Conservation (phyloP, 176 grass and related monocot genomes). For the Bromus sterilis region DNA sequence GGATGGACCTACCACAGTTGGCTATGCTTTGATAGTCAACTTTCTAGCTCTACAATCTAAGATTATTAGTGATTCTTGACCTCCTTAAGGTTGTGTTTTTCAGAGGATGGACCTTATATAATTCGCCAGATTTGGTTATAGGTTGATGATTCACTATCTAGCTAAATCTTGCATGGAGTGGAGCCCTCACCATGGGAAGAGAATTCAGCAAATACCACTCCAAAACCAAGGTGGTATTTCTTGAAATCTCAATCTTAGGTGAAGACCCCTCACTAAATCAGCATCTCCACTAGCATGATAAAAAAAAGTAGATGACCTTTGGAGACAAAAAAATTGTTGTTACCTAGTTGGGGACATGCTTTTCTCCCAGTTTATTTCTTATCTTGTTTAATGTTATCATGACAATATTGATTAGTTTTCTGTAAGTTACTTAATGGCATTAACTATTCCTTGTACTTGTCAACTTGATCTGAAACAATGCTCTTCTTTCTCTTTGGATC, state of each 20-base stretch:
- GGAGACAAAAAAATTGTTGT: background rate
- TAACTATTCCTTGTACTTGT: background rate
- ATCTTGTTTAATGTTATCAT: background rate
- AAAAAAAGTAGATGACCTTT: background rate
- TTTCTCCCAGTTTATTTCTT: background rate
- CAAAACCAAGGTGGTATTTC: background rate
- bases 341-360: background rate
- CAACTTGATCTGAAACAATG: background rate
- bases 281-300: background rate
- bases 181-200: background rate
- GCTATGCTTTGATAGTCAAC: background rate
- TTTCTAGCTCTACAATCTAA: background rate
- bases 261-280: background rate
- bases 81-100: background rate
- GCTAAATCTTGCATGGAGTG: background rate
- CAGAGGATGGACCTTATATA: background rate
- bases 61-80: background rate
- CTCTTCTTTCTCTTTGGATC: background rate
- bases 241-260: background rate
- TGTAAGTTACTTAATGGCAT: background rate
- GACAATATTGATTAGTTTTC: background rate
- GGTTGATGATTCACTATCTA: background rate
- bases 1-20: background rate
- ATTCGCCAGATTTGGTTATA: background rate
- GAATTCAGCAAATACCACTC: conserved; percentile 1